Conservation (phyloP, 495 filamentous ascomycete genomes). For the Xylaria scruposa region DNA sequence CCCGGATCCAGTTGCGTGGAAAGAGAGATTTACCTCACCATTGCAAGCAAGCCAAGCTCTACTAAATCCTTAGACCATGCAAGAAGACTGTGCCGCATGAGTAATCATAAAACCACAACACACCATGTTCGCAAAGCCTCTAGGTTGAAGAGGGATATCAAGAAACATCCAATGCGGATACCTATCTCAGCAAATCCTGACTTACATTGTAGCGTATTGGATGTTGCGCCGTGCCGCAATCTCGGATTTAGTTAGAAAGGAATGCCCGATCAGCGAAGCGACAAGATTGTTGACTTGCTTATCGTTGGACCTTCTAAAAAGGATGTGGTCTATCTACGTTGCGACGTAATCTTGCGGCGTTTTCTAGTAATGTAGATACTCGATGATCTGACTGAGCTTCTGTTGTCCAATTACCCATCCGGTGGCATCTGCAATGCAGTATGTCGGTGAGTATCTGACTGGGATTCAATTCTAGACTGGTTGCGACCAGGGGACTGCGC, state of each 20-base stretch:
- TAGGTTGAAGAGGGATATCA: background rate
- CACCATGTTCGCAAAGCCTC: background rate
- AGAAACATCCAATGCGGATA: background rate
- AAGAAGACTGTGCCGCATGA: background rate
- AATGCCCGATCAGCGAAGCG: background rate
- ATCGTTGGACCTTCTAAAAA: background rate
- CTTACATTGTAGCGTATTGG: background rate
- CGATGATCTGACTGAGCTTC: background rate
- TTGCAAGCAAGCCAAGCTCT: background rate
- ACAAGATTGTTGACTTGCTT: background rate
- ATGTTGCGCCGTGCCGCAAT: background rate
- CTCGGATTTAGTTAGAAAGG: constrained; percentile 2
- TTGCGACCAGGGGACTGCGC: background rate
- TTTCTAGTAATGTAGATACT: background rate
- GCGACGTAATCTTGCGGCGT: background rate
- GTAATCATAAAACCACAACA: background rate
- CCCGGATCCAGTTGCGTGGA: background rate
- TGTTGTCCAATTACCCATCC: background rate
- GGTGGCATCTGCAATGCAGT: background rate
- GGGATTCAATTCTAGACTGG: background rate
- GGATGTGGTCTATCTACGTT: background rate
- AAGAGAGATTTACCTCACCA: background rate
- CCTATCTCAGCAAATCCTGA: background rate
- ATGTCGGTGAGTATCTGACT: constrained; percentile 5
- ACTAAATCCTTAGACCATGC: background rate